Evolutionary conservation across 345 rosid genomes (phyloP).

Genomic region (Noccaea bulbosa): DNA sequence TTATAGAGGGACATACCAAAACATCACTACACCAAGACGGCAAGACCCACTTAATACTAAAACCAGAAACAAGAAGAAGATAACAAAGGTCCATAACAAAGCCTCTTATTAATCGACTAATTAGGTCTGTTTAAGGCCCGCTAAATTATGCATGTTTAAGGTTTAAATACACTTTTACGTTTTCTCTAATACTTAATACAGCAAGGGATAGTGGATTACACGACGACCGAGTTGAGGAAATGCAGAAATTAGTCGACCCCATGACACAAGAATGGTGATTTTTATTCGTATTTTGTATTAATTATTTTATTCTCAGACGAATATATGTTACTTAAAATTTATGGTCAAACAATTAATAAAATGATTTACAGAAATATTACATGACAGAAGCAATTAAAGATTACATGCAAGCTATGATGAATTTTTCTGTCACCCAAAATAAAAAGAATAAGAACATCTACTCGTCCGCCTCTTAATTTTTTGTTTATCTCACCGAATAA

Average conservation of each 20-base stretch:
- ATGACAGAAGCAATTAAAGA: background rate
- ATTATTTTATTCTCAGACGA: background rate
- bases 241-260: slow-evolving; percentile 2
- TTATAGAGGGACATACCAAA: no score
- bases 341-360: background rate
- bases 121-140: slow-evolving; percentile 1
- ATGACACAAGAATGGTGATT: slow-evolving; percentile 9
- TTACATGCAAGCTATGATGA: background rate
- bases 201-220: slow-evolving; percentile 15
- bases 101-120: background rate
- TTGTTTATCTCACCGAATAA: background rate
- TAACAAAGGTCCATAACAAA: background rate
- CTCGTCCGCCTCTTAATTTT: background rate
- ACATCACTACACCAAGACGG: no score
- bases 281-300: background rate
- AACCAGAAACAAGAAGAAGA: no score
- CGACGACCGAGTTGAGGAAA: slow-evolving; percentile 15
- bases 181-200: background rate
- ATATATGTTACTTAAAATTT: background rate
- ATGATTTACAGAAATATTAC: background rate
- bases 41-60: no score
- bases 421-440: background rate
- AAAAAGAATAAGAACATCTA: background rate
- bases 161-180: background rate
- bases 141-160: background rate